These are phyloP conservation scores for Phaseolus coccineus DNA, from an alignment of 331 rosid genomes.

Conservation along the genomic window DNA sequence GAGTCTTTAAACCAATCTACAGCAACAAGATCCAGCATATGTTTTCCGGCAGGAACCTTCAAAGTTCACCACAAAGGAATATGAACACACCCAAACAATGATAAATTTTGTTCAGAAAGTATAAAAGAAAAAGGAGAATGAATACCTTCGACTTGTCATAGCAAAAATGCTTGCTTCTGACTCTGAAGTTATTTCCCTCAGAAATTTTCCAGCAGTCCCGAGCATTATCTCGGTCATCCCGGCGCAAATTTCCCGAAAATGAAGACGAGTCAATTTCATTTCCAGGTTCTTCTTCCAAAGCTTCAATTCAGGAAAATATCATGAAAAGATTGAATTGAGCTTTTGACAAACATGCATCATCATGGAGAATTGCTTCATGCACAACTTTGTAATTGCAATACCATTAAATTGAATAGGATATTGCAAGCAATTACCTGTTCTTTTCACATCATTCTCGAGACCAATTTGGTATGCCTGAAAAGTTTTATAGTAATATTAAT, in stretches of 20 bases:
- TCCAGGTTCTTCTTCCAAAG: conserved; percentile 83
- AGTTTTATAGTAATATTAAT: conserved; percentile 3
- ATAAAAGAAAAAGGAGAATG: conserved; percentile 34
- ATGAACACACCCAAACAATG: conserved; percentile 45
- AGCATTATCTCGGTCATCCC: conserved; percentile 77
- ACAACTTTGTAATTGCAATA: conserved; percentile 28
- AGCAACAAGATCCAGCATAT: conserved; percentile 93
- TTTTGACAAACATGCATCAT: conserved; percentile 31
- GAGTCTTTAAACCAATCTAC: conserved; percentile 99
- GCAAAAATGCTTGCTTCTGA: conserved; percentile 91
- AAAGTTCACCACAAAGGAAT: conserved; percentile 47
- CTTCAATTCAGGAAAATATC: conserved; percentile 55
- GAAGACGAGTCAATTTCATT: conserved; percentile 83
- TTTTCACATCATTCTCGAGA: conserved; percentile 65
- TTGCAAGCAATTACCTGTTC: conserved; percentile 58
- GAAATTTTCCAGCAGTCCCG: conserved; percentile 98
- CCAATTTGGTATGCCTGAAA: conserved; percentile 71
- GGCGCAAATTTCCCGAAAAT: conserved; percentile 86
- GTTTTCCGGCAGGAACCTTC: conserved; percentile 97
- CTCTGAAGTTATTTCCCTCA: conserved; percentile 95
- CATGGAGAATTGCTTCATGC: conserved; percentile 14
- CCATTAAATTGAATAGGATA: neutral
- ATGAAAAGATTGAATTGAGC: conserved; percentile 45
- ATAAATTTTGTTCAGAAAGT: conserved; percentile 23
- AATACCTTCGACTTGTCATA: conserved; percentile 87